phyloP scores from a whole-genome alignment of 352 stramenopile species.

The Phytophthora aleatoria region DNA sequence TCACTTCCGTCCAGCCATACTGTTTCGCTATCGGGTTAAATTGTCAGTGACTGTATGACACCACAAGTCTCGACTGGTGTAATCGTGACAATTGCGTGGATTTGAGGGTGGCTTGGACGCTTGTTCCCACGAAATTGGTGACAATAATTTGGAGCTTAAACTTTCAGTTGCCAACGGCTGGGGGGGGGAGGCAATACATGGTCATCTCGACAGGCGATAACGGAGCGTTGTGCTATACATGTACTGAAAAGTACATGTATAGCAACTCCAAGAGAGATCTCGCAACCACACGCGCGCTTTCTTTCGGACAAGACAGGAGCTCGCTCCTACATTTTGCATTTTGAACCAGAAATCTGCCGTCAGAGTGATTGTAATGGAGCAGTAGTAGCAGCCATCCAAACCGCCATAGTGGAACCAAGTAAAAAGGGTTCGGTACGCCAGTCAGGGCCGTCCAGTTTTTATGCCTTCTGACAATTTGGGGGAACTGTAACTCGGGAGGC shows the following conservation, averaged over 20 bases:
- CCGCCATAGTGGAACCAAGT: conserved; percentile 1
- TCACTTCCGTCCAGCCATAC: conserved; percentile 8
- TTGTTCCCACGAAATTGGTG: background rate
- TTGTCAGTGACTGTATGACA: background rate
- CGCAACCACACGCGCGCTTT: background rate
- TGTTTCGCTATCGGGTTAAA: conserved; percentile 3
- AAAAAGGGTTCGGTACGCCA: conserved; percentile 1
- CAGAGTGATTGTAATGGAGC: conserved; percentile 1
- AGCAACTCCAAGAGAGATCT: background rate
- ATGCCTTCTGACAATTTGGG: background rate
- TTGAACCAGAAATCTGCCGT: background rate
- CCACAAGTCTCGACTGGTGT: conserved; percentile 11
- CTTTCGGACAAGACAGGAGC: conserved; percentile 4
- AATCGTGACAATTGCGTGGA: conserved; percentile 4
- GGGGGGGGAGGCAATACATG: background rate
- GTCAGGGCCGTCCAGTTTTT: background rate
- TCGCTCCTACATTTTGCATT: background rate
- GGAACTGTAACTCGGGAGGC: background rate
- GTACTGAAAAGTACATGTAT: too few species aligned
- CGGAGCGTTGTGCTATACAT: background rate
- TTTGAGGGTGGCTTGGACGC: background rate
- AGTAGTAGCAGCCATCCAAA: background rate
- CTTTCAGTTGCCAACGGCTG: conserved; percentile 4
- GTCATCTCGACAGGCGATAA: background rate
- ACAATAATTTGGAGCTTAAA: background rate